Conservation (phyloP, 169 alveolate genomes). For the Plasmodium inui region DNA sequence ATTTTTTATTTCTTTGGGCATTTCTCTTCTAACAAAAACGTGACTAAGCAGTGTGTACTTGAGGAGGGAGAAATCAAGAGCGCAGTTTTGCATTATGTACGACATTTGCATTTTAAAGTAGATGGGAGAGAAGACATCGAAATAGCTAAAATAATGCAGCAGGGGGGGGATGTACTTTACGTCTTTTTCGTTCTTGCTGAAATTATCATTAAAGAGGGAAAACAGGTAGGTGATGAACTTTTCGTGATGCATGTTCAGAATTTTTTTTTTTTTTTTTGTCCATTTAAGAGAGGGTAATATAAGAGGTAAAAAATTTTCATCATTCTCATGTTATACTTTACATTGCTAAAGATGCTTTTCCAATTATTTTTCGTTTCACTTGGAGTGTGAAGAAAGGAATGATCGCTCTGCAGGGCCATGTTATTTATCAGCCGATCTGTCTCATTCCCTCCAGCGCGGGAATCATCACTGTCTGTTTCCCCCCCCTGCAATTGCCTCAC, state of each 20-base stretch:
- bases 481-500: not conserved
- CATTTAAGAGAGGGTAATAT: constrained; percentile 25
- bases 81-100: constrained; percentile 28
- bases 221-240: constrained; percentile 36
- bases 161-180: constrained; percentile 46
- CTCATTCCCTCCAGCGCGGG: not conserved
- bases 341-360: constrained; percentile 8
- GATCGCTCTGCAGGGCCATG: not conserved
- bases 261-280: constrained; percentile 46
- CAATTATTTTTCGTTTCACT: not conserved
- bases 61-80: constrained; percentile 7
- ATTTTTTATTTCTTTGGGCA: constrained; percentile 34
- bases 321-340: constrained; percentile 53
- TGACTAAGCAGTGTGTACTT: constrained; percentile 46
- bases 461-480: not conserved
- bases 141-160: constrained; percentile 50
- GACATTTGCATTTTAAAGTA: constrained; percentile 57
- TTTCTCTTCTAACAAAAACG: constrained; percentile 21
- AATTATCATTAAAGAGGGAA: constrained; percentile 63
- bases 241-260: constrained; percentile 65
- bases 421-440: not conserved
- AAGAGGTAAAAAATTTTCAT: constrained; percentile 63
- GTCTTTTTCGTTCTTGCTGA: constrained; percentile 33
- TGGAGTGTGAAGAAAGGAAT: not conserved
- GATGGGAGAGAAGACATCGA: constrained; percentile 31